These are phyloP conservation scores for Elaeis guineensis DNA, from an alignment of 176 grass and related monocot species.

Conservation along the genomic window DNA sequence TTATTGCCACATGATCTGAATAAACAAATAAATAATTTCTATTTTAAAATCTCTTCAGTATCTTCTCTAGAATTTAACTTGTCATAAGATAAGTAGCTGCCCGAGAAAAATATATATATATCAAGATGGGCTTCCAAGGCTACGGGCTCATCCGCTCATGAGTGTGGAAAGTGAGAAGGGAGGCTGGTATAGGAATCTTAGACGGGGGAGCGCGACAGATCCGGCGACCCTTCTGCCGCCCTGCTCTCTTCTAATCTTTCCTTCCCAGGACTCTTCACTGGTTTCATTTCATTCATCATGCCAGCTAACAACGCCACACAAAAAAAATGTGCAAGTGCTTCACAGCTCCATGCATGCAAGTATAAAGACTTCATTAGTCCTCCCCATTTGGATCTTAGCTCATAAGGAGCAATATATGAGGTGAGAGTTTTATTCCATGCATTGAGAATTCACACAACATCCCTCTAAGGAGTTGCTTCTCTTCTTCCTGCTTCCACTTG, in stretches of 20 bases:
- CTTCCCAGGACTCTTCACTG: background rate
- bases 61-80: conserved; percentile 3
- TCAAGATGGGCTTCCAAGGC: conserved; percentile 41
- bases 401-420: no score
- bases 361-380: no score
- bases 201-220: conserved; percentile 11
- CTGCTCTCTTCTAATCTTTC: background rate
- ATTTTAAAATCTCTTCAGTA: background rate
- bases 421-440: no score
- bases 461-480: no score
- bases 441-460: no score
- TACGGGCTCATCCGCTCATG: conserved; percentile 44
- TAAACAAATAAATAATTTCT: no score
- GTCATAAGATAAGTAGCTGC: background rate
- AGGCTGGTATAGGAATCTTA: conserved; percentile 9
- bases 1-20: no score
- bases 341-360: no score
- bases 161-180: conserved; percentile 16
- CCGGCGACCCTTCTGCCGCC: conserved; percentile 11
- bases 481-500: background rate
- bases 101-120: conserved; percentile 5
- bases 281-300: background rate
- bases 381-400: no score
- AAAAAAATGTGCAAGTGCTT: background rate
- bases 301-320: conserved; percentile 17